A percentile compares a stretch with the other conserved stretches of the same genome.
phyloP scores from a whole-genome alignment of 768 basidiomycete species.

The Leccinum sublutescens region DNA sequence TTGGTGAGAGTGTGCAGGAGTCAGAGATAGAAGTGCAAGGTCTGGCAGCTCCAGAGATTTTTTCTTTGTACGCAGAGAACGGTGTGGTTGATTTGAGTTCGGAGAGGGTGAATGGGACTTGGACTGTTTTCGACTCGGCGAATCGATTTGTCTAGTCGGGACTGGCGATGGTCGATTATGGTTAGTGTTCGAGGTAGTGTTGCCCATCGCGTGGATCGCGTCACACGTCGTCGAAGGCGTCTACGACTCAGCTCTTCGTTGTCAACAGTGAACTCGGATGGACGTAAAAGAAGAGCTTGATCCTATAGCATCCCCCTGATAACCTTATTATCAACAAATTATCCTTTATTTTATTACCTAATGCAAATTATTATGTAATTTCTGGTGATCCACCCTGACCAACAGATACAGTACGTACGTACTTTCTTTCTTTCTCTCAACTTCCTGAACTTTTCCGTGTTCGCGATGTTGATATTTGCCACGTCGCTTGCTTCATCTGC shows the following conservation, averaged over 20 bases:
- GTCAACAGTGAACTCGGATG: constrained; percentile 25
- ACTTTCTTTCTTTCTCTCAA: no score
- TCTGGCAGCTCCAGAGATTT: constrained; percentile 76
- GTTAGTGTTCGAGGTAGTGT: constrained; percentile 32
- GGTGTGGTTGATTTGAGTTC: constrained; percentile 46
- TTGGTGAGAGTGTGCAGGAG: constrained; percentile 39
- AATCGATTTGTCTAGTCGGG: constrained; percentile 27
- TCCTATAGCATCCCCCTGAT: constrained; percentile 19
- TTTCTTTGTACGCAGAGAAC: constrained; percentile 65
- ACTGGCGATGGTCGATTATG: constrained; percentile 29
- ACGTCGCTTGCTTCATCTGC: background rate
- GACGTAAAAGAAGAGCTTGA: constrained; percentile 33
- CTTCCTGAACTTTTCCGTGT: background rate
- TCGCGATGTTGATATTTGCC: background rate
- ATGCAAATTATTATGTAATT: background rate
- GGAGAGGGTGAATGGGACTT: constrained; percentile 41
- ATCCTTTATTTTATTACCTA: constrained; percentile 7
- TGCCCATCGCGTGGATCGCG: constrained; percentile 32
- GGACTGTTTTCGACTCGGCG: constrained; percentile 14
- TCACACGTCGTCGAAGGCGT: constrained; percentile 15
- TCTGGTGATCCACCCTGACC: background rate
- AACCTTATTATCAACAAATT: constrained; percentile 22
- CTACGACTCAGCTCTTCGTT: constrained; percentile 16
- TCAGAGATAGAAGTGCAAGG: constrained; percentile 52
- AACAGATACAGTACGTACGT: no score